Conservation (phyloP, 2,329 filamentous ascomycete species). For the Verticillium klebahnii region DNA sequence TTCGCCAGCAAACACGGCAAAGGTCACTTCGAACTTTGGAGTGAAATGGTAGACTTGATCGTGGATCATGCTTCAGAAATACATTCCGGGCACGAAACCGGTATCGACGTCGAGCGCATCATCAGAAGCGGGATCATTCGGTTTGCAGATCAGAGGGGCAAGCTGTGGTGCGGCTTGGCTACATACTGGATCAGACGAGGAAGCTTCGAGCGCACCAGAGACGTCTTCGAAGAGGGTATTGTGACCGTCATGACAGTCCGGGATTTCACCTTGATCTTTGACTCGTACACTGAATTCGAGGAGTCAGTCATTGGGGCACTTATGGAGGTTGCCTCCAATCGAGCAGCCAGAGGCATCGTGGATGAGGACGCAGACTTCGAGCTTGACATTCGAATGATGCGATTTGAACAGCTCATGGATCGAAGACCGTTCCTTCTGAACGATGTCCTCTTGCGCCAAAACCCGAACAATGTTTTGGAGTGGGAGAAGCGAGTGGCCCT, state of each 20-base stretch:
- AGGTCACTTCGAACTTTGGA: constrained; percentile 95
- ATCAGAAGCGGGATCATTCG: constrained; percentile 86
- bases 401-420: constrained; percentile 98
- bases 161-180: constrained; percentile 89
- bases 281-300: constrained; percentile 94
- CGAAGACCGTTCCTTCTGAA: constrained; percentile 92
- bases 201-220: constrained; percentile 86
- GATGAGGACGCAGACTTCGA: constrained; percentile 89
- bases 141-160: constrained; percentile 91
- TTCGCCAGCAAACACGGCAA: constrained; percentile 93
- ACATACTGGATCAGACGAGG: constrained; percentile 95
- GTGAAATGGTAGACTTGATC: constrained; percentile 91
- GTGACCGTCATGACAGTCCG: constrained; percentile 98
- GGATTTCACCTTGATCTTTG: constrained; percentile 94
- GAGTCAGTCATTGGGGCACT: constrained; percentile 89
- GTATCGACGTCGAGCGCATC: constrained; percentile 87
- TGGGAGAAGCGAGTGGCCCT: constrained; percentile 96
- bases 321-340: constrained; percentile 79
- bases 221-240: constrained; percentile 93
- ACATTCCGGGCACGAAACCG: constrained; percentile 72
- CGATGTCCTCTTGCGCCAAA: constrained; percentile 90
- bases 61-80: constrained; percentile 88
- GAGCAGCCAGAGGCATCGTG: constrained; percentile 71
- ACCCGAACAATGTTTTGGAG: constrained; percentile 91
- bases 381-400: constrained; percentile 93